Base-by-base conservation (phyloP, 345 rosid species). In the Geranium rotundifolium region DNA sequence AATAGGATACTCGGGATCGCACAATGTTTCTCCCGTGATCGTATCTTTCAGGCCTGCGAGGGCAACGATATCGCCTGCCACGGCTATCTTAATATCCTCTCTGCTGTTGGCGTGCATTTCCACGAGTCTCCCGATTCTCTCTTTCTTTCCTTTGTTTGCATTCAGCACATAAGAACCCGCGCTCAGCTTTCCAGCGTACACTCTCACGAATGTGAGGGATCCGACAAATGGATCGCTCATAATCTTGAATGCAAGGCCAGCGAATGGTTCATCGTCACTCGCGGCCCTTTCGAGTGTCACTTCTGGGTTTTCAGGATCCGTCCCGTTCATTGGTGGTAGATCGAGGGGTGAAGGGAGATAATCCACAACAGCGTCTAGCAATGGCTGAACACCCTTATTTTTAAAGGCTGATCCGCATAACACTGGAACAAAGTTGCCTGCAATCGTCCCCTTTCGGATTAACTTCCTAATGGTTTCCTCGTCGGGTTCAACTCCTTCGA, bases 91-190 rank as follows among this genome's bases (percentile, higher is more conserved):
- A 67, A 87, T 84, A 67, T 92, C 98, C 77, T 89, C 98, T 71
- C 98, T 76, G 71, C 98, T 92, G 73, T 89, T 92, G 60, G 98
- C 98, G 58, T 92, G 98, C 98, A 92, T 92, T 71, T 92, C 98
- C 58, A 89, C 75, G 65, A 92, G 95, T 74, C 98, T 83, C 37
- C 98, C 98, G 39, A 92, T 85, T 74, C 98, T 89, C 80, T 92
- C 98, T 72, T 84, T 92, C 87, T 86, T 92, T n/a, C 95, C 95
- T 72, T 92, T 92, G 81, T 92, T 92, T 64, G 96, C 87, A 69
- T 92, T 92, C 74, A 92, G 56, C 14, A 83, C 93, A 60, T 92
- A 92, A 49, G 97, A 87, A 62, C 98, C 95, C 18, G 98, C 87
- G 0, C 61, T 13, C 61, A 92, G 80, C 72, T 82, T 87, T 67